Percentiles rank a stretch among this genome's conserved stretches.
These are phyloP conservation scores for Candida maltosa DNA, from an alignment of 805 yeast species.

Conservation along the genomic window DNA sequence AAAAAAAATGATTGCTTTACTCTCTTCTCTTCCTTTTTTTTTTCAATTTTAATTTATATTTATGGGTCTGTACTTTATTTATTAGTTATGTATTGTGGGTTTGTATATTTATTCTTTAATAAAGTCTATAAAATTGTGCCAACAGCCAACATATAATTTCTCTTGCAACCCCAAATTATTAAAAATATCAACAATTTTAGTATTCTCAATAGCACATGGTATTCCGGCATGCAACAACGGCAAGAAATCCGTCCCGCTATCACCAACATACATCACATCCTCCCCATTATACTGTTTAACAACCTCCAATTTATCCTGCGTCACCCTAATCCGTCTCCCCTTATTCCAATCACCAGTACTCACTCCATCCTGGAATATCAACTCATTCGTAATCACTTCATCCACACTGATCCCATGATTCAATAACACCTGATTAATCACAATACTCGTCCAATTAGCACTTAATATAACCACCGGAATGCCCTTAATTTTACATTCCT, in stretches of 20 bases:
- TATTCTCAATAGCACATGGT: constrained; percentile 45
- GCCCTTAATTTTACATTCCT: constrained; percentile 11
- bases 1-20: background rate
- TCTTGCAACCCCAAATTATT: constrained; percentile 2
- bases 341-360: constrained; percentile 30
- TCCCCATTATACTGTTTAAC: constrained; percentile 13
- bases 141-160: constrained; percentile 5
- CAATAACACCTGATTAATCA: constrained; percentile 37
- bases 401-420: constrained; percentile 19
- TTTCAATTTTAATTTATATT: background rate
- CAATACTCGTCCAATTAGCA: constrained; percentile 57
- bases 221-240: constrained; percentile 44
- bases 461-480: constrained; percentile 48
- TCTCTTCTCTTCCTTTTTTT: background rate
- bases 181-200: constrained; percentile 21
- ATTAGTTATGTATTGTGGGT: background rate
- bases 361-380: constrained; percentile 28
- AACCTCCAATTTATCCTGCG: constrained; percentile 44
- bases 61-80: background rate
- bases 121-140: constrained; percentile 6
- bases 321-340: constrained; percentile 41
- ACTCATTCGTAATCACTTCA: constrained; percentile 48
- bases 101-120: constrained; percentile 1
- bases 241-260: constrained; percentile 57
- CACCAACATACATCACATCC: constrained; percentile 52